phyloP scores from a whole-genome alignment of 2,329 filamentous ascomycete genomes.

The Colletotrichum tabaci region DNA sequence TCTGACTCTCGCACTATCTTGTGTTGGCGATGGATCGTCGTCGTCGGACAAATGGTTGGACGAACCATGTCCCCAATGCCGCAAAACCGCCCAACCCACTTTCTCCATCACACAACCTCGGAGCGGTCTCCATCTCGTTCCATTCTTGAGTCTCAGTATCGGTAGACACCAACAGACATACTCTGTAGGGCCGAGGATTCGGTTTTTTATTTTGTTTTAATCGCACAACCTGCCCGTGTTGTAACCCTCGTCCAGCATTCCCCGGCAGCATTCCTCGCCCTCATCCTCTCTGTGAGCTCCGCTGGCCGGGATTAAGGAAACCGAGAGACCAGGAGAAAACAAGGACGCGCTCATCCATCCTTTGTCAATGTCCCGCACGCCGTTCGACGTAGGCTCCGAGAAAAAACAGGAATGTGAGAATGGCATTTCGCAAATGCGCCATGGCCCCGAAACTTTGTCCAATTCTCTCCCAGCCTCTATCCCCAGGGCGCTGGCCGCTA shows the following conservation, averaged over 20 bases:
- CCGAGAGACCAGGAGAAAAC: conserved; percentile 2
- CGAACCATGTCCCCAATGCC: conserved; percentile 15
- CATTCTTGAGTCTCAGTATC: conserved; percentile 10
- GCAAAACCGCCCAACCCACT: neutral
- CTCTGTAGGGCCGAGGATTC: neutral
- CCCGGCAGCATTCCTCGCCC: conserved; percentile 16
- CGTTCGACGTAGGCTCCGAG: conserved; percentile 10
- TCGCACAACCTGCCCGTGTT: conserved; percentile 14
- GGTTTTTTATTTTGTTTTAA: neutral
- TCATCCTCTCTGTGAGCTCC: conserved; percentile 1
- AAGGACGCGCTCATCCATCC: conserved; percentile 7
- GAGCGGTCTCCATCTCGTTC: conserved; percentile 19
- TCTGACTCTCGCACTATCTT: conserved; percentile 20
- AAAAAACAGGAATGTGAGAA: conserved; percentile 25
- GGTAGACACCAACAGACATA: neutral
- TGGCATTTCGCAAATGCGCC: conserved; percentile 31
- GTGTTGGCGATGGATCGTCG: conserved; percentile 18
- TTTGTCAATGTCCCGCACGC: conserved; percentile 6
- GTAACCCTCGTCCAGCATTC: conserved; percentile 26
- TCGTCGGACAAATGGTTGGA: conserved; percentile 20
- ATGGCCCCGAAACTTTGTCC: conserved; percentile 1
- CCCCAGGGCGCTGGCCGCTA: no score
- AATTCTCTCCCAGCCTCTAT: neutral
- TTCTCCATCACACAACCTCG: conserved; percentile 30
- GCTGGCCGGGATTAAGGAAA: conserved; percentile 9